These are phyloP conservation scores for Leishmania tarentolae DNA, from an alignment of 208 protist species.

Conservation along the genomic window DNA sequence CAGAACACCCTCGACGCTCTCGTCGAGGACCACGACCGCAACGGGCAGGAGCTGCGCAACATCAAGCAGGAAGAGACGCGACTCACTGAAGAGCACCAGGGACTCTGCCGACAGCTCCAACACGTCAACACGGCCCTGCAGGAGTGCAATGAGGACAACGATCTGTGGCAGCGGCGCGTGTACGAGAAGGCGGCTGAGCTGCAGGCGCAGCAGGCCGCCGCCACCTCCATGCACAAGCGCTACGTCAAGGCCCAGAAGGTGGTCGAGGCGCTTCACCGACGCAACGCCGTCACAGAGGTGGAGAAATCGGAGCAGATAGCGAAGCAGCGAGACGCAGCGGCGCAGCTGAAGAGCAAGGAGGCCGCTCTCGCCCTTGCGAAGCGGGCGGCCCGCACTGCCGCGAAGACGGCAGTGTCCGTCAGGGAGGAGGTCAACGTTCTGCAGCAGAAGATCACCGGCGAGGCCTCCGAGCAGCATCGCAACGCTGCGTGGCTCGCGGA, in stretches of 20 bases:
- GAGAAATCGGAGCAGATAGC: conserved; percentile 57
- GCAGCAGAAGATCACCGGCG: conserved; percentile 62
- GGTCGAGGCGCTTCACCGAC: conserved; percentile 64
- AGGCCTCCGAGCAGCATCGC: conserved; percentile 64
- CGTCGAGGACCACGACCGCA: conserved; percentile 45
- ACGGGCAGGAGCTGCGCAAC: conserved; percentile 50
- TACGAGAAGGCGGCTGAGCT: conserved; percentile 68
- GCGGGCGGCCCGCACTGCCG: conserved; percentile 42
- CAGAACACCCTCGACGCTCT: conserved; percentile 67
- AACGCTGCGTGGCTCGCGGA: conserved; percentile 84
- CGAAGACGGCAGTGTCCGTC: conserved; percentile 39
- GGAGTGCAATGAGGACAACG: conserved; percentile 89
- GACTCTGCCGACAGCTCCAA: conserved; percentile 71
- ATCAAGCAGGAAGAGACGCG: conserved; percentile 46
- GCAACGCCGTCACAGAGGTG: conserved; percentile 70
- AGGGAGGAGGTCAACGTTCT: conserved; percentile 74
- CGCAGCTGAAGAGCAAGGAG: conserved; percentile 53
- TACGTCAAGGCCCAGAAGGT: conserved; percentile 60
- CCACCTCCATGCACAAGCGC: conserved; percentile 45
- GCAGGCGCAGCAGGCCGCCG: conserved; percentile 58
- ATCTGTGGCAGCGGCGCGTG: conserved; percentile 63
- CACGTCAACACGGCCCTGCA: conserved; percentile 86
- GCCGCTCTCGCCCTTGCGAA: conserved; percentile 49
- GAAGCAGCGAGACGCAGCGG: conserved; percentile 41
- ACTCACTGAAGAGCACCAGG: conserved; percentile 85